A percentile compares a stretch with the other conserved stretches of the same genome.
Conservation (phyloP, 805 yeast species). For the Suhomyces emberorum region DNA sequence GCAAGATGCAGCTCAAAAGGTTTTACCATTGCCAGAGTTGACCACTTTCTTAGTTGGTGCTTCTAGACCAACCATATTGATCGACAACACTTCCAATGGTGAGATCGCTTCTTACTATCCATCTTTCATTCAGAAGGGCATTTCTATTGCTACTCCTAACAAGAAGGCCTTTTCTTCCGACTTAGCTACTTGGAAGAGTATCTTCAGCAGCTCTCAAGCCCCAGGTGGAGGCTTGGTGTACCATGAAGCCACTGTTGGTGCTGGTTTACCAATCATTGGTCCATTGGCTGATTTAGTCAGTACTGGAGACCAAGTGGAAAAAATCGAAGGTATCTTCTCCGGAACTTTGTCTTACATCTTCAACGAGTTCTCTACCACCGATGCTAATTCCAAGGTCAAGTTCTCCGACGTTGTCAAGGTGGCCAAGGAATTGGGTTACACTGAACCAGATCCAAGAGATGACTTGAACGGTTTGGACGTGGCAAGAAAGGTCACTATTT, state of each 20-base stretch:
- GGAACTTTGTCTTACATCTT: conserved; percentile 95
- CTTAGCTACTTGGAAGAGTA: conserved; percentile 68
- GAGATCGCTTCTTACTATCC: conserved; percentile 76
- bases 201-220: conserved; percentile 54
- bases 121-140: conserved; percentile 65
- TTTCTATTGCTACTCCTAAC: conserved; percentile 96
- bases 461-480: conserved; percentile 97
- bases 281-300: conserved; percentile 82
- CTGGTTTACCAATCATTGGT: conserved; percentile 92
- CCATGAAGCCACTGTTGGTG: conserved; percentile 99
- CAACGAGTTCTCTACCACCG: conserved; percentile 81
- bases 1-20: conserved; percentile 44
- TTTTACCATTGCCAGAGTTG: conserved; percentile 57
- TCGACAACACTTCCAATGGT: conserved; percentile 92
- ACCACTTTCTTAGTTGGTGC: conserved; percentile 62
- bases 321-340: conserved; percentile 93
- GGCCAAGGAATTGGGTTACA: conserved; percentile 91
- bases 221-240: conserved; percentile 71
- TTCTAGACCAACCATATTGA: conserved; percentile 72
- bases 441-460: conserved; percentile 99
- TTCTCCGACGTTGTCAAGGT: conserved; percentile 87
- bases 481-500: conserved; percentile 95
- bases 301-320: conserved; percentile 91
- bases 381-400: conserved; percentile 53
- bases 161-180: conserved; percentile 93